Percentiles rank a stretch among this genome's conserved stretches.
phyloP scores from a whole-genome alignment of 441 rosid genomes.

The Corymbia calophylla region DNA sequence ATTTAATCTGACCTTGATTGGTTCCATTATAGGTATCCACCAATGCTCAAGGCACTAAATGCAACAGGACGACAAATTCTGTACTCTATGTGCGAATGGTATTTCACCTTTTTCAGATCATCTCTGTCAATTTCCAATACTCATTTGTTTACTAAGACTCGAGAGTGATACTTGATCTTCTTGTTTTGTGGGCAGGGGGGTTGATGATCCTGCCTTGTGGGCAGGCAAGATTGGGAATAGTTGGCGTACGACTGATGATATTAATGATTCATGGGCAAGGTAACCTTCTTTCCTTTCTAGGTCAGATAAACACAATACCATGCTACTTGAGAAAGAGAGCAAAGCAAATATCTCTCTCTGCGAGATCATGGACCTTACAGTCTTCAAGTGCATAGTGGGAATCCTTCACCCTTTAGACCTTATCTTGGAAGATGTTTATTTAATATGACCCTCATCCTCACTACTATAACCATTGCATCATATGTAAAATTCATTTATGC shows the following conservation, averaged over 20 bases:
- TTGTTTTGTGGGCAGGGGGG: constrained; percentile 59
- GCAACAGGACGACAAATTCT: neutral
- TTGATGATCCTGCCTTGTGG: constrained; percentile 92
- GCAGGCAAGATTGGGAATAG: constrained; percentile 91
- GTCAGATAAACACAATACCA: neutral
- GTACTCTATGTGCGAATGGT: constrained; percentile 14
- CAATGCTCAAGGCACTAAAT: constrained; percentile 4
- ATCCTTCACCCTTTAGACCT: neutral
- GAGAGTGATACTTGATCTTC: neutral
- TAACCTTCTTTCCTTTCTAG: constrained; percentile 11
- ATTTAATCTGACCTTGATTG: neutral
- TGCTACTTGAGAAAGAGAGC: neutral
- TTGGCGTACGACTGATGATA: constrained; percentile 97
- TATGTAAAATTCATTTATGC: neutral
- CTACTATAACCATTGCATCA: neutral
- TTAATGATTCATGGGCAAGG: constrained; percentile 97
- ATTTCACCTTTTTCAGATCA: neutral
- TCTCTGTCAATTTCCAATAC: neutral
- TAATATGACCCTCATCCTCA: neutral
- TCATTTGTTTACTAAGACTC: neutral
- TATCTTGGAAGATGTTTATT: neutral
- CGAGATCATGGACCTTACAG: neutral
- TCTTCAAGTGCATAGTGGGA: neutral
- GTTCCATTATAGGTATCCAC: neutral
- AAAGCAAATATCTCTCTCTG: neutral